phyloP scores from a whole-genome alignment of 73 alveolate species.

The Paramecium pentaurelia region DNA sequence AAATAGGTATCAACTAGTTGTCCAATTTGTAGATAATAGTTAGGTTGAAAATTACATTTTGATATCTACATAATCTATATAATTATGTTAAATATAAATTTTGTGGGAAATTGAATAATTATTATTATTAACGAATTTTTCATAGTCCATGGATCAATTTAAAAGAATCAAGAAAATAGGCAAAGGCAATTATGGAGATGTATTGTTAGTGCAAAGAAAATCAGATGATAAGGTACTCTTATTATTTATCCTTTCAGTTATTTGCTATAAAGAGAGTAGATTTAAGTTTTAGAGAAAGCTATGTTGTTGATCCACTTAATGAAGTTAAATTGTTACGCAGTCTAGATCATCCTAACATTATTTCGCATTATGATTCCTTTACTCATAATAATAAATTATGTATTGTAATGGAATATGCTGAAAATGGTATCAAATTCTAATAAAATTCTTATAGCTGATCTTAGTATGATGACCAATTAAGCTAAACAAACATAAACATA shows the following conservation, averaged over 20 bases:
- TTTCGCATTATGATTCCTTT: slow-evolving; percentile 64
- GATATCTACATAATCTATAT: background rate
- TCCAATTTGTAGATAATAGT: background rate
- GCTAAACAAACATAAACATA: background rate
- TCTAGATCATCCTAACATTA: slow-evolving; percentile 64
- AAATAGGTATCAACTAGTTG: background rate
- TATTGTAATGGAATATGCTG: slow-evolving; percentile 71
- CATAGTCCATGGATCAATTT: slow-evolving; percentile 57
- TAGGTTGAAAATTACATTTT: background rate
- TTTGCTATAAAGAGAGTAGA: slow-evolving; percentile 70
- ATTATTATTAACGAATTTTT: slow-evolving; percentile 32
- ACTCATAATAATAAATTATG: slow-evolving; percentile 58
- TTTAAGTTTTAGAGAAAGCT: slow-evolving; percentile 48
- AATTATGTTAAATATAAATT: background rate
- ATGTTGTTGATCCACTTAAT: slow-evolving; percentile 14
- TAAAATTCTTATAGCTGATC: slow-evolving; percentile 47
- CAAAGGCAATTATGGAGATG: slow-evolving; percentile 72
- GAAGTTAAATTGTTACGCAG: slow-evolving; percentile 50
- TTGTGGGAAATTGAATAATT: background rate
- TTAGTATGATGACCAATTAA: background rate
- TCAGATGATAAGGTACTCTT: slow-evolving; percentile 39
- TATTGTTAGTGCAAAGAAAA: slow-evolving; percentile 57
- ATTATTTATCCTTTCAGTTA: background rate
- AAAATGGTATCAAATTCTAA: slow-evolving; percentile 54
- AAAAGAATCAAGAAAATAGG: slow-evolving; percentile 64